Conservation (phyloP, 2,329 filamentous ascomycete genomes). For the Chrysoporthe deuterocubensis region DNA sequence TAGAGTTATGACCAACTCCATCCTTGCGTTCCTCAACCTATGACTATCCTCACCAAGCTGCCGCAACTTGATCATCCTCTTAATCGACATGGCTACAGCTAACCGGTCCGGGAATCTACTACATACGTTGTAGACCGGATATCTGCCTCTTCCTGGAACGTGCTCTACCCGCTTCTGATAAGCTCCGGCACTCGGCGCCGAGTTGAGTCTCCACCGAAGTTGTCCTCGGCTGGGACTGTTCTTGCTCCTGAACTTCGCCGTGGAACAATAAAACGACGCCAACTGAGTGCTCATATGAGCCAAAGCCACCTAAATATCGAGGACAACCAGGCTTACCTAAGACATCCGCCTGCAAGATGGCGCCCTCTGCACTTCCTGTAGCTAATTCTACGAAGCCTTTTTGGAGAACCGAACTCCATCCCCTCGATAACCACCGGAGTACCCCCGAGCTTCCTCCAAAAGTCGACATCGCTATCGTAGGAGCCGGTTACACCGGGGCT, state of each 20-base stretch:
- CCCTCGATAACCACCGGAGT: constrained; percentile 46
- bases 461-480: constrained; percentile 51
- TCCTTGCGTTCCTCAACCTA: not conserved
- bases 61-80: not conserved
- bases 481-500: constrained; percentile 51
- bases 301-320: not conserved
- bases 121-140: not conserved
- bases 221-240: not conserved
- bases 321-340: not conserved
- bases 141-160: not conserved
- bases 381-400: constrained; percentile 40
- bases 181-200: constrained; percentile 10
- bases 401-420: constrained; percentile 46
- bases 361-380: constrained; percentile 33
- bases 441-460: constrained; percentile 42
- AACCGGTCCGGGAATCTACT: not conserved
- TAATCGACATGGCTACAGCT: not conserved
- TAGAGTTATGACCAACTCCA: not conserved
- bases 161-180: constrained; percentile 18
- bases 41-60: not conserved
- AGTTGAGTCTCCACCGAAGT: not conserved
- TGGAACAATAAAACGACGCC: not conserved
- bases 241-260: not conserved
- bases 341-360: constrained; percentile 9
- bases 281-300: not conserved